Base-by-base conservation (phyloP, 768 basidiomycete species). In the Lactifluus subvellereus region DNA sequence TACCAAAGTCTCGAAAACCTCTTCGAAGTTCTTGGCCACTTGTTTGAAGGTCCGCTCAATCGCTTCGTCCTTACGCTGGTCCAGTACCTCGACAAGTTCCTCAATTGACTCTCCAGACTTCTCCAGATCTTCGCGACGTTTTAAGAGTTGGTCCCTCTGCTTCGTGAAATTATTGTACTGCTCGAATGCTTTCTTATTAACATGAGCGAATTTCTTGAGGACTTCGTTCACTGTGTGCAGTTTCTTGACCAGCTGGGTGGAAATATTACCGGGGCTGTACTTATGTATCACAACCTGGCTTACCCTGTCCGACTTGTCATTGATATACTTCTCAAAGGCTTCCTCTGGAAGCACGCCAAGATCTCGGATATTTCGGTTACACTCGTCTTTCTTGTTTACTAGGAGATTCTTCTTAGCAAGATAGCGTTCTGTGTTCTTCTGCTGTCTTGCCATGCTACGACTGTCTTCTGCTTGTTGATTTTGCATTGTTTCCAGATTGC, bases 161-260 rank as follows among this genome's bases (percentile, higher is more conserved):
- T 96, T 98, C 8, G 95, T 97, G 74, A 98, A 98, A 72, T 93
- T 95, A 73, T 84, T 91, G 78, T 97, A 98, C 73, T 98, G 96
- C 73, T 99, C 97, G 71, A 96, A 96, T 1, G 96, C 97, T 71
- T 98, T 98, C 80, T 99, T 99, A 80, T 99, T 99, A 65, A 98
- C 96, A 71, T 98, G 94, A 0, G 94, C 91, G 70, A 95, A 99
- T 73, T 94, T 96, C 74, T 97, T 96, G 69, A 99, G 78, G 32
- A 85, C 84, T 71, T 98, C 95, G 71, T 98, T 97, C 65, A 94
- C 87, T 14, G 82, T 79, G 68, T 96, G 94, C n/a, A 99, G 80
- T 67, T 89, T 89, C 76, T 94, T 96, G 70, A 95, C 85, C 50
- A 99, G 80, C 96, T 99, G 69, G 20, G 35, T 27, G 20, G 60